phyloP scores from a whole-genome alignment of 2,329 filamentous ascomycete species.

The Cladosporium velox region DNA sequence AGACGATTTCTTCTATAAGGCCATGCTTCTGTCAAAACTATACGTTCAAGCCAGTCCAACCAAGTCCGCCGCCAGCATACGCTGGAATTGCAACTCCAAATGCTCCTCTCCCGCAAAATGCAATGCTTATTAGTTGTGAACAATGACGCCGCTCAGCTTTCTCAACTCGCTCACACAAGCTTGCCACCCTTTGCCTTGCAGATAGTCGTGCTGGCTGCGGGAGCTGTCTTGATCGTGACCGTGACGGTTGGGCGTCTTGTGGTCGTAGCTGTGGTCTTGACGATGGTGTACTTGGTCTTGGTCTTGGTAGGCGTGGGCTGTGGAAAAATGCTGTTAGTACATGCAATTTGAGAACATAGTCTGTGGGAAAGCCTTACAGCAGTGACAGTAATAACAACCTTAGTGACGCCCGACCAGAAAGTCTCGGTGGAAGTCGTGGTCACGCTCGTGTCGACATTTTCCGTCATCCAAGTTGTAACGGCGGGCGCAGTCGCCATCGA shows the following conservation, averaged over 20 bases:
- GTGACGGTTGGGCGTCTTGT: constrained; percentile 22
- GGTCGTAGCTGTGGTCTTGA: constrained; percentile 23
- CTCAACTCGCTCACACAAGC: constrained; percentile 2
- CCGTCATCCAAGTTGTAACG: constrained; percentile 7
- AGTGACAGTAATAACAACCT: constrained; percentile 21
- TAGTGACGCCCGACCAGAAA: constrained; percentile 19
- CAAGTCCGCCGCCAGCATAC: not conserved
- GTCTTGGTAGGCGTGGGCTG: constrained; percentile 23
- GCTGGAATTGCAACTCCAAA: not conserved
- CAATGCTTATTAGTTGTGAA: not conserved
- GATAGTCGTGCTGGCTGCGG: constrained; percentile 16
- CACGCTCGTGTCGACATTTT: not conserved
- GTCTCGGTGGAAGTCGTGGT: constrained; percentile 21
- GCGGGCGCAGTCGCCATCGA: constrained; percentile 14
- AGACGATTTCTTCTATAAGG: not conserved
- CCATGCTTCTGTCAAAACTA: not conserved
- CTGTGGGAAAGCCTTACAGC: constrained; percentile 18
- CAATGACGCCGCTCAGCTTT: not conserved
- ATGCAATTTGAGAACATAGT: no score
- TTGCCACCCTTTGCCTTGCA: constrained; percentile 29
- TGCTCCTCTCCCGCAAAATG: not conserved
- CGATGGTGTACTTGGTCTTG: constrained; percentile 22
- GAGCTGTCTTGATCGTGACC: constrained; percentile 21
- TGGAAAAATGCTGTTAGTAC: no score
- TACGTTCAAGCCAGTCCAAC: not conserved